Percentiles rank a stretch among this genome's conserved stretches.
phyloP scores from a whole-genome alignment of 192 early-diverging fungal species.

The Entophlyctis helioformis region DNA sequence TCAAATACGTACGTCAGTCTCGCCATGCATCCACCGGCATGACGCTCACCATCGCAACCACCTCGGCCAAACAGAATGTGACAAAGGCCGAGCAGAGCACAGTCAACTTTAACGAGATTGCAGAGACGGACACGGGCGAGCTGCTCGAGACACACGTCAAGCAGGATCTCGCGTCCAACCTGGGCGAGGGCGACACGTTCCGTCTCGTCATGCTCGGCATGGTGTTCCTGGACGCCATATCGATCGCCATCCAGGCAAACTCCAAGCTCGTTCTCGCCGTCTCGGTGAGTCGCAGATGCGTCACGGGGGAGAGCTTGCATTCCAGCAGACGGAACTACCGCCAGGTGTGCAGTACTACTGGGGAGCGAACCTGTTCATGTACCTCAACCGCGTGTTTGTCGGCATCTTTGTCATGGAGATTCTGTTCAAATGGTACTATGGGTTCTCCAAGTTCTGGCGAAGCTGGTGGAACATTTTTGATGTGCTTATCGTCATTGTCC shows the following conservation, averaged over 20 bases:
- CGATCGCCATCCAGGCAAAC: slow-evolving; percentile 23
- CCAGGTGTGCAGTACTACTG: no score
- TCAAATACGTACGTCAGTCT: slow-evolving; percentile 10
- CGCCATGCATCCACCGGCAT: no score
- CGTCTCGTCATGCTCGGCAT: slow-evolving; percentile 16
- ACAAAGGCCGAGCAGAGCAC: slow-evolving; percentile 20
- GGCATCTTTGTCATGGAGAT: slow-evolving; percentile 21
- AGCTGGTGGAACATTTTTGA: slow-evolving; percentile 20
- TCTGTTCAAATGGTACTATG: slow-evolving; percentile 26
- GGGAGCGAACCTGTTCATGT: slow-evolving; percentile 9
- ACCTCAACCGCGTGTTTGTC: slow-evolving; percentile 16
- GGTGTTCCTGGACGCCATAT: slow-evolving; percentile 21
- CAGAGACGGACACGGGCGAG: slow-evolving; percentile 20
- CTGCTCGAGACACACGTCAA: slow-evolving; percentile 21
- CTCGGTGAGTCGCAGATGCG: no score
- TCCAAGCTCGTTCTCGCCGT: slow-evolving; percentile 7
- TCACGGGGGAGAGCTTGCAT: no score
- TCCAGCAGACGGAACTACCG: no score
- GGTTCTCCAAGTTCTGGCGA: slow-evolving; percentile 22
- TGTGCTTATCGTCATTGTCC: slow-evolving; percentile 10
- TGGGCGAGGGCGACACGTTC: slow-evolving; percentile 26
- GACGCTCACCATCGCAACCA: no score
- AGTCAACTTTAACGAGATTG: slow-evolving; percentile 20
- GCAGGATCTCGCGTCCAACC: slow-evolving; percentile 17
- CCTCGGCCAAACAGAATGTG: no score